Evolutionary conservation across 2,329 filamentous ascomycete species (phyloP).

Genomic region (Aspergillus clavatus): DNA sequence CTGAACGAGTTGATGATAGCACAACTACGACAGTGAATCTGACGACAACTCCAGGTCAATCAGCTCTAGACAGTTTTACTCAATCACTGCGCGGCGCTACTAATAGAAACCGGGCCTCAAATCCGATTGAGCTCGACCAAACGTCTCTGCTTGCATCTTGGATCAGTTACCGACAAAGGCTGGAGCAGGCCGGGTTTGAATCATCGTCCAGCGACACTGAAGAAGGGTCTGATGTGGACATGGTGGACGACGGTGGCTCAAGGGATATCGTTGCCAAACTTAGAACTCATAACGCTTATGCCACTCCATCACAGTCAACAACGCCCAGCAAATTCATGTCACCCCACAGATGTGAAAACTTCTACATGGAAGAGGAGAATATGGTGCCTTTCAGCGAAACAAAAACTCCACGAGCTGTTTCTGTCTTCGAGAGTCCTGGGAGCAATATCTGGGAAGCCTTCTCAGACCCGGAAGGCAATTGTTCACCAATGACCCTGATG

Average conservation of each 20-base stretch:
- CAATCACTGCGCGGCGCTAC: slow-evolving; percentile 12
- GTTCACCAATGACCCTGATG: neutral
- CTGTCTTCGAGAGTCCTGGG: neutral
- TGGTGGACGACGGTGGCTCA: neutral
- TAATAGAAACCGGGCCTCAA: slow-evolving; percentile 14
- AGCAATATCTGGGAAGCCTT: neutral
- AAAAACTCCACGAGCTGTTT: neutral
- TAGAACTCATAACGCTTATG: neutral
- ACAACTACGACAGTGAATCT: neutral
- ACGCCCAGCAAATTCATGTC: neutral
- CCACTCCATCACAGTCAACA: neutral
- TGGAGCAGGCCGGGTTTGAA: slow-evolving; percentile 13
- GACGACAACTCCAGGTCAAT: neutral
- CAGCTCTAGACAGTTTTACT: neutral
- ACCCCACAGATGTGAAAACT: neutral
- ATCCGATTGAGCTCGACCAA: neutral
- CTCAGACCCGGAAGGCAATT: neutral
- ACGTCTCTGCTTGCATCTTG: slow-evolving; percentile 9
- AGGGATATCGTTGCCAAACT: too few species aligned
- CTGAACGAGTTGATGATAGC: neutral
- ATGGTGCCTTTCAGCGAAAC: neutral
- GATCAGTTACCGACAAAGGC: slow-evolving; percentile 9
- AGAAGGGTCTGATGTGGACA: neutral
- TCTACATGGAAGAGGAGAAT: neutral
- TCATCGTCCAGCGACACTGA: neutral